Conservation (phyloP, 1,139 yeast species). For the Suhomyces bribrorum region DNA sequence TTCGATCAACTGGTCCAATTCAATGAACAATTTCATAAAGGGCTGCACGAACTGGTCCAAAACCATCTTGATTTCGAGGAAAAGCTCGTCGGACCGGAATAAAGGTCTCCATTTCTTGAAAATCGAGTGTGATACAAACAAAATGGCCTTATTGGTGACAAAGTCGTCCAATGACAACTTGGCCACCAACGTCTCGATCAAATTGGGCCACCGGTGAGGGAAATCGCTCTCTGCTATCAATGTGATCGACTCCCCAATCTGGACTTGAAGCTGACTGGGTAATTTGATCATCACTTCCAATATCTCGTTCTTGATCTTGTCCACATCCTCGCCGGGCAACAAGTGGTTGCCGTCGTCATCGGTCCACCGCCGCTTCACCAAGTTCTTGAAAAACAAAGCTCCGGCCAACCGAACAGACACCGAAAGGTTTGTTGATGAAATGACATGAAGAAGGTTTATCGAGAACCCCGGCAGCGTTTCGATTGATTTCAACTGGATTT, state of each 20-base stretch:
- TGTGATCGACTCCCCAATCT: constrained; percentile 91
- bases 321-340: constrained; percentile 62
- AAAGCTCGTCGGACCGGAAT: constrained; percentile 86
- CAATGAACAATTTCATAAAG: constrained; percentile 63
- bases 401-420: constrained; percentile 76
- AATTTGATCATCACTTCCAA: constrained; percentile 79
- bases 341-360: constrained; percentile 84
- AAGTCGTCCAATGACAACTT: constrained; percentile 67
- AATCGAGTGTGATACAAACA: constrained; percentile 91
- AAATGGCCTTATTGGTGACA: constrained; percentile 77
- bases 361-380: constrained; percentile 82
- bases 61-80: constrained; percentile 83
- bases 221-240: constrained; percentile 95
- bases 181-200: constrained; percentile 73
- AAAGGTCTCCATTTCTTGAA: constrained; percentile 97
- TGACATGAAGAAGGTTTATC: constrained; percentile 70
- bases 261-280: constrained; percentile 76
- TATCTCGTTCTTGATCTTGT: constrained; percentile 71
- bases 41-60: constrained; percentile 84
- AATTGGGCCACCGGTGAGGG: constrained; percentile 83
- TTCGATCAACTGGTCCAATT: constrained; percentile 67
- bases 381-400: constrained; percentile 87
- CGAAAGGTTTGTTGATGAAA: constrained; percentile 61
- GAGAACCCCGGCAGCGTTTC: constrained; percentile 77
- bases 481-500: constrained; percentile 54